Evolutionary conservation across 345 rosid genomes (phyloP).

Genomic region (Odontarrhena argentea): DNA sequence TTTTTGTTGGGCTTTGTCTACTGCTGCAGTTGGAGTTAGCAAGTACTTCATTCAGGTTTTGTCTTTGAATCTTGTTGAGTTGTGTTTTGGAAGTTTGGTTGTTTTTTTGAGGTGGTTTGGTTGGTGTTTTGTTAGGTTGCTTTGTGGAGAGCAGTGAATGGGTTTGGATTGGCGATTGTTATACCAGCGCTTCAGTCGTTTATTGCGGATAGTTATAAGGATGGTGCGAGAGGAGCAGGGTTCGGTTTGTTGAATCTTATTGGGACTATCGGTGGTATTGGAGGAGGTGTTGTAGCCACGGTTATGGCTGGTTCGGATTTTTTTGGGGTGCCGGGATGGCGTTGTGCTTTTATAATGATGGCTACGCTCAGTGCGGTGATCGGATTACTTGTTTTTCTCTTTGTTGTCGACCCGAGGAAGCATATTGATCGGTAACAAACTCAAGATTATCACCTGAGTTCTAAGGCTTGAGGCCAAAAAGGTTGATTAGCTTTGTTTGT

Average conservation of each 20-base stretch:
- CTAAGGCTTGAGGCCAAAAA: background rate
- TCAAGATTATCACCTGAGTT: background rate
- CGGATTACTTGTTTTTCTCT: slow-evolving; percentile 76
- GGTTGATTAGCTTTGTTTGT: background rate
- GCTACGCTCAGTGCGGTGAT: slow-evolving; percentile 71
- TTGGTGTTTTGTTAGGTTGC: slow-evolving; percentile 56
- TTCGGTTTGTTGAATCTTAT: slow-evolving; percentile 81
- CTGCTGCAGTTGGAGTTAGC: slow-evolving; percentile 94
- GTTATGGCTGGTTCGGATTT: slow-evolving; percentile 85
- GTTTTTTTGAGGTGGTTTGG: background rate
- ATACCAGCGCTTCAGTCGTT: slow-evolving; percentile 97
- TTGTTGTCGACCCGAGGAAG: slow-evolving; percentile 69
- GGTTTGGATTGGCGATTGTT: slow-evolving; percentile 92
- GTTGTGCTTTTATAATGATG: slow-evolving; percentile 91
- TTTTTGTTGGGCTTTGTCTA: slow-evolving; percentile 90
- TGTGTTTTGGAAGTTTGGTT: background rate
- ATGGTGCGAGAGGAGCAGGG: slow-evolving; percentile 85
- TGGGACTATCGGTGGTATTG: slow-evolving; percentile 86
- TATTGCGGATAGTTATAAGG: slow-evolving; percentile 89
- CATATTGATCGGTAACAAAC: slow-evolving; percentile 32
- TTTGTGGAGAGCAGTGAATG: slow-evolving; percentile 94
- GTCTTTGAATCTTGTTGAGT: too few species aligned
- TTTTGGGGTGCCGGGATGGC: slow-evolving; percentile 87
- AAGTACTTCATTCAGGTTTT: slow-evolving; percentile 65
- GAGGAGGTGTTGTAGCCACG: slow-evolving; percentile 96